Evolutionary conservation across 2,329 filamentous ascomycete species (phyloP).

Genomic region (Trichoderma brevicompactum): DNA sequence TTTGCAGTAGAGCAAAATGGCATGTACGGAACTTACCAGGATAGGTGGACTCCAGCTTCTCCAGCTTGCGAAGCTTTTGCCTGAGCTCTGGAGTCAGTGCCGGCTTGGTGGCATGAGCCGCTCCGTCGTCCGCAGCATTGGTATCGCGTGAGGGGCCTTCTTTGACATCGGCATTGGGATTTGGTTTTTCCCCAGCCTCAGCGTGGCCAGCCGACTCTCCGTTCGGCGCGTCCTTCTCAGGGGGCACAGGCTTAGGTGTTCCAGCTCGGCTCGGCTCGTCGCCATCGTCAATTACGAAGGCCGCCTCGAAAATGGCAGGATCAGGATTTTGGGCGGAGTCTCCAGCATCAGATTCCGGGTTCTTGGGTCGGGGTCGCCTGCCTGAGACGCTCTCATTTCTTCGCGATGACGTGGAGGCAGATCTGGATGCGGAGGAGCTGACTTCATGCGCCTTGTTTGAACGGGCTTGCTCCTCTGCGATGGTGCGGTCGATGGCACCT

Average conservation of each 20-base stretch:
- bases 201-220: conserved; percentile 30
- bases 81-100: conserved; percentile 77
- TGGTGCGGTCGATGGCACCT: conserved; percentile 82
- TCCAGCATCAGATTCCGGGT: conserved; percentile 46
- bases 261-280: conserved; percentile 66
- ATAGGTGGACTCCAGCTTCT: conserved; percentile 87
- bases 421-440: conserved; percentile 49
- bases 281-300: conserved; percentile 85
- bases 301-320: conserved; percentile 83
- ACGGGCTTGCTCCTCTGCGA: conserved; percentile 89
- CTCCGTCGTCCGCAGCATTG: conserved; percentile 15
- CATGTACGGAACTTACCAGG: conserved; percentile 61
- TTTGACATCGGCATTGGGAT: conserved; percentile 34
- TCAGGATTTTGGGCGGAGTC: conserved; percentile 64
- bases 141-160: conserved; percentile 31
- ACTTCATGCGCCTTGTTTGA: conserved; percentile 64
- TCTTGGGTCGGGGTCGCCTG: conserved; percentile 47
- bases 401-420: conserved; percentile 44
- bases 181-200: conserved; percentile 35
- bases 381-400: conserved; percentile 45
- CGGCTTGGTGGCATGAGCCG: conserved; percentile 10
- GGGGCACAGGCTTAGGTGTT: conserved; percentile 56
- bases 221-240: conserved; percentile 41
- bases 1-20: not conserved
- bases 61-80: conserved; percentile 79